These are phyloP conservation scores for Rhododendron griersonianum DNA, from an alignment of 148 eudicot genomes.

Conservation along the genomic window DNA sequence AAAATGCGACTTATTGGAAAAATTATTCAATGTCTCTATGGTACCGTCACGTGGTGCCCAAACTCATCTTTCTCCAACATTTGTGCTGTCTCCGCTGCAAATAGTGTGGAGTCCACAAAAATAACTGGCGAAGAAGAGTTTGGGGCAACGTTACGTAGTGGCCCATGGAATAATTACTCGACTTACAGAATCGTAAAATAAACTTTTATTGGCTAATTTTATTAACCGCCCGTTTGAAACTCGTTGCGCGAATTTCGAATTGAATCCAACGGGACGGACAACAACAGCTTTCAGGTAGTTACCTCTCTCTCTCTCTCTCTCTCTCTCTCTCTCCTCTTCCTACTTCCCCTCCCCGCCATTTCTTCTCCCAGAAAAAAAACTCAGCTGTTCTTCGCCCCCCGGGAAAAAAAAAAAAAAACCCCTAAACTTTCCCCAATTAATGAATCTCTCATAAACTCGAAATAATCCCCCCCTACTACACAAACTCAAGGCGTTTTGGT, in stretches of 20 bases:
- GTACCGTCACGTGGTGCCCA: too few species aligned
- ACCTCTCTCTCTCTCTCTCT: not conserved
- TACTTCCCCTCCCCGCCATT: slow-evolving; percentile 40
- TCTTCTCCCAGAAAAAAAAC: slow-evolving; percentile 22
- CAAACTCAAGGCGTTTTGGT: not conserved
- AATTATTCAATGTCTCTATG: too few species aligned
- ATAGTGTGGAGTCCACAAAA: too few species aligned
- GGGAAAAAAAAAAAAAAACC: not conserved
- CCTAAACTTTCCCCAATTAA: not conserved
- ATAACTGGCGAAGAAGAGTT: accelerated
- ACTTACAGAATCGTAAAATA: too few species aligned
- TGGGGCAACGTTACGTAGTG: too few species aligned
- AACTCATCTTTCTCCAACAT: too few species aligned
- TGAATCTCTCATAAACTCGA: not conserved
- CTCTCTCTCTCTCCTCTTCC: slow-evolving; percentile 8
- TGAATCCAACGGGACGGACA: not conserved
- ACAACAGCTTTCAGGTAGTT: not conserved
- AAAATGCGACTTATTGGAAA: too few species aligned
- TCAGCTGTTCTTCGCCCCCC: not conserved
- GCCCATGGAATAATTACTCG: too few species aligned
- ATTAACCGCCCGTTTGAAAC: not conserved
- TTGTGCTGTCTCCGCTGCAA: too few species aligned
- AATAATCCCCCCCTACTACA: not conserved
- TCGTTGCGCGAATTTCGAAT: not conserved
- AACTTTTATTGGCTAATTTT: not conserved